phyloP scores from a whole-genome alignment of 192 early-diverging fungal species.

The Entomortierella chlamydospora region DNA sequence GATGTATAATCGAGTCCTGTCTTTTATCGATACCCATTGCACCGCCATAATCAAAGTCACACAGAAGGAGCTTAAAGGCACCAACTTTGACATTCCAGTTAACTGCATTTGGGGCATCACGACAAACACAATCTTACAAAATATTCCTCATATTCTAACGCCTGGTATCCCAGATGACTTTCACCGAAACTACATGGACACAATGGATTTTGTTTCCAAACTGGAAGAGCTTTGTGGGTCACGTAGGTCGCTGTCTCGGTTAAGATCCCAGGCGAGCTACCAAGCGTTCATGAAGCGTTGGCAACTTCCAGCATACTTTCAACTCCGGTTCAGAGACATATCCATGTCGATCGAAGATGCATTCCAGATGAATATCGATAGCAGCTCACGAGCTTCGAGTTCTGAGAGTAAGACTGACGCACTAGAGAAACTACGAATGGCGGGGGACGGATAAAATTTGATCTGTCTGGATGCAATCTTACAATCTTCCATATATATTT shows the following conservation, averaged over 20 bases:
- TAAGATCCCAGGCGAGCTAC: conserved; percentile 63
- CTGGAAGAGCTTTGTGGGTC: conserved; percentile 61
- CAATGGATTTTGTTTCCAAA: conserved; percentile 64
- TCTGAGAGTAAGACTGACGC: conserved; percentile 11
- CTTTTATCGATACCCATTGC: conserved; percentile 63
- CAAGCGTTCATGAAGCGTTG: conserved; percentile 68
- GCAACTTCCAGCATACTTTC: conserved; percentile 73
- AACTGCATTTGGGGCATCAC: conserved; percentile 72
- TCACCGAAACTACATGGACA: conserved; percentile 72
- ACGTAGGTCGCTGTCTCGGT: conserved; percentile 57
- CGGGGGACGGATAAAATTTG: too few species aligned
- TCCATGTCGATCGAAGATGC: conserved; percentile 55
- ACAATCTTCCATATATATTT: too few species aligned
- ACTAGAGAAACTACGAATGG: not conserved
- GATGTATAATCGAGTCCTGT: conserved; percentile 69
- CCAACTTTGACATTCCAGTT: conserved; percentile 70
- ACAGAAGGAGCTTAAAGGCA: conserved; percentile 64
- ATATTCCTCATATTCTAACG: conserved; percentile 66
- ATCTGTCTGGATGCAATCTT: too few species aligned
- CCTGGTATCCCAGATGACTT: conserved; percentile 77
- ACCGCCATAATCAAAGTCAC: conserved; percentile 68
- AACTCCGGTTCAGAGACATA: conserved; percentile 67
- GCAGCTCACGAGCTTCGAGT: not conserved
- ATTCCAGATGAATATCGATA: conserved; percentile 26
- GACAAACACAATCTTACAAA: conserved; percentile 58